phyloP scores from a whole-genome alignment of 768 basidiomycete species.

The Boletus rubescentipes region DNA sequence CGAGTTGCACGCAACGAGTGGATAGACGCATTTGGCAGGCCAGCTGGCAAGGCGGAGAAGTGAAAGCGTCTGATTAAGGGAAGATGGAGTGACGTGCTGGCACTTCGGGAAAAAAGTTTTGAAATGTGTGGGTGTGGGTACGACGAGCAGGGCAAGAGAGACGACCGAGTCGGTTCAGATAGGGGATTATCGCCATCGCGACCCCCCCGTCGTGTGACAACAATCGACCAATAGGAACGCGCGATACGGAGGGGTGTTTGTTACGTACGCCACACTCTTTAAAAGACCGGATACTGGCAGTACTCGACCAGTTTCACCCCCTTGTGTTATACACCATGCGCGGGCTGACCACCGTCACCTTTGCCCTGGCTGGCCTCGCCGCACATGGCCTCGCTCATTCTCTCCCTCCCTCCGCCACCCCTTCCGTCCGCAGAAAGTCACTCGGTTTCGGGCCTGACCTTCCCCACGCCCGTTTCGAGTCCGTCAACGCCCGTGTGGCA shows the following conservation, averaged over 20 bases:
- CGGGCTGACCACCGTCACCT: constrained; percentile 60
- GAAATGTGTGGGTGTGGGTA: background rate
- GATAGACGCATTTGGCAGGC: background rate
- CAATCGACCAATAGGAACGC: constrained; percentile 19
- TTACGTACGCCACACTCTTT: constrained; percentile 21
- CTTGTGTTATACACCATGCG: constrained; percentile 45
- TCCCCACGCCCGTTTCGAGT: constrained; percentile 66
- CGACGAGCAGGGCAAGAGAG: background rate
- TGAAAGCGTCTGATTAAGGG: background rate
- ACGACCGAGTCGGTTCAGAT: constrained; percentile 4
- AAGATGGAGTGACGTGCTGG: background rate
- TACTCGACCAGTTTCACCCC: background rate
- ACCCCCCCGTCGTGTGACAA: constrained; percentile 20
- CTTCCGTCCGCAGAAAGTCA: constrained; percentile 62
- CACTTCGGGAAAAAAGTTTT: background rate
- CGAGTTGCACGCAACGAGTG: background rate
- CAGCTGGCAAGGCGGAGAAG: background rate
- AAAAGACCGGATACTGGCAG: constrained; percentile 9
- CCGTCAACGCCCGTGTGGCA: constrained; percentile 39
- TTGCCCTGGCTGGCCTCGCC: constrained; percentile 60
- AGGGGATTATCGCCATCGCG: constrained; percentile 11
- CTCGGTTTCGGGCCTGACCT: constrained; percentile 85
- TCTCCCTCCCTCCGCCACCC: constrained; percentile 8
- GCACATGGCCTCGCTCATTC: constrained; percentile 52
- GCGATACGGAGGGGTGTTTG: constrained; percentile 1